phyloP scores from a whole-genome alignment of 306 rosid species.

The barrel medic (Medicago truncatula) region MtrunA17r5.0-ANR NC_053042.1:47331501-47332000 shows the following conservation, averaged over 20 bases:
- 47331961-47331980: no score
- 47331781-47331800: slow-evolving; percentile 36
- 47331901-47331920: no score
- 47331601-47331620: slow-evolving; percentile 25
- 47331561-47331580: background rate
- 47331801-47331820: slow-evolving; percentile 14
- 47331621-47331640: slow-evolving; percentile 32
- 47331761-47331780: slow-evolving; percentile 17
- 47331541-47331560: background rate
- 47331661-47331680: slow-evolving; percentile 34
- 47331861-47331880: no score
- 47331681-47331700: slow-evolving; percentile 44
- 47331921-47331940: no score
- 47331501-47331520: background rate
- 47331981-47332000: no score
- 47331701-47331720: slow-evolving; percentile 36
- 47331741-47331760: background rate
- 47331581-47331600: slow-evolving; percentile 9
- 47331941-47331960: no score
- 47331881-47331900: no score
- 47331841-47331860: background rate
- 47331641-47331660: slow-evolving; percentile 39
- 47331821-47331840: background rate
- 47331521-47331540: background rate
- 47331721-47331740: slow-evolving; percentile 31